phyloP scores from a whole-genome alignment of 2,329 filamentous ascomycete genomes.

The Myriosclerotinia duriaeana region DNA sequence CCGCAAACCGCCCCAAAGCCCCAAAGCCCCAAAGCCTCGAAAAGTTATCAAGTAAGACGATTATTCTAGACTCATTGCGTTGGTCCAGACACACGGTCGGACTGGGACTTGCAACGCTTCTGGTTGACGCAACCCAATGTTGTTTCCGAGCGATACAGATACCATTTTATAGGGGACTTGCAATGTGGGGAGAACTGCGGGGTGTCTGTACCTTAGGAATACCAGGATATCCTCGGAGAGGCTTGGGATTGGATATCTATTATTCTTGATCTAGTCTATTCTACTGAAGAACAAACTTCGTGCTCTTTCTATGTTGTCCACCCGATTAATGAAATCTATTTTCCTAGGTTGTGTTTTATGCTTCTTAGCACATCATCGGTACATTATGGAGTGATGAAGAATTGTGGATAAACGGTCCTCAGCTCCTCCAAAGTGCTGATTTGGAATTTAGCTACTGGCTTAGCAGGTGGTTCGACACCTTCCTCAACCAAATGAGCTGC shows the following conservation, averaged over 20 bases:
- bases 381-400: conserved; percentile 65
- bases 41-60: background rate
- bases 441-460: conserved; percentile 69
- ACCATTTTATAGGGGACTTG: background rate
- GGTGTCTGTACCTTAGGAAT: background rate
- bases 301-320: background rate
- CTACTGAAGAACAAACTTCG: background rate
- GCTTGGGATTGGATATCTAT: background rate
- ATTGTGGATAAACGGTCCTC: conserved; percentile 72
- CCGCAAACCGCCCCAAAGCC: background rate
- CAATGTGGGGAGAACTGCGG: background rate
- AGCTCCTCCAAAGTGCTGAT: conserved; percentile 76
- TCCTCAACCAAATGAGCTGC: conserved; percentile 83
- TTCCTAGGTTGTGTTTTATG: conserved; percentile 8
- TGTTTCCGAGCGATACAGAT: conserved; percentile 59
- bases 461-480: conserved; percentile 60
- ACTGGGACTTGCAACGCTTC: conserved; percentile 86
- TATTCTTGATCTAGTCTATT: conserved; percentile 12
- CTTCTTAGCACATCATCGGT: background rate
- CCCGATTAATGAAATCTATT: conserved; percentile 2
- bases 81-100: conserved; percentile 53
- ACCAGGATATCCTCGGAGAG: background rate
- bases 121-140: conserved; percentile 84
- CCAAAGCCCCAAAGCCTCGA: background rate
- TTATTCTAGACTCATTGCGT: background rate